Percentiles rank a stretch among this genome's conserved stretches.
phyloP scores from a whole-genome alignment of 345 rosid species.

The Populus alba region DNA sequence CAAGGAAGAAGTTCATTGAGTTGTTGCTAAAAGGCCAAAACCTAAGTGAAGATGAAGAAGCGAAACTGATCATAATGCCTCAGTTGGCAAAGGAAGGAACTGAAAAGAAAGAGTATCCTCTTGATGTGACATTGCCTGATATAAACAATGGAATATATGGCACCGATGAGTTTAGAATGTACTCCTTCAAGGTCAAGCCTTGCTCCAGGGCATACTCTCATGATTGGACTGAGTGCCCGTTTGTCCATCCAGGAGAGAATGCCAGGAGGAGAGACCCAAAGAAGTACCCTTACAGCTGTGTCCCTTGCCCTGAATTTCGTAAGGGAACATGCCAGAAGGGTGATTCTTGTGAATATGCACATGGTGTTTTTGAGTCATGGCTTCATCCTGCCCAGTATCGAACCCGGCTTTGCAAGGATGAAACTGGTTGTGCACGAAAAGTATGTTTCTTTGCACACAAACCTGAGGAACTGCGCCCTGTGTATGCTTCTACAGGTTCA shows the following conservation, averaged over 20 bases:
- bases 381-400: conserved; percentile 95
- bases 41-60: conserved; percentile 44
- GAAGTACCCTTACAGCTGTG: conserved; percentile 91
- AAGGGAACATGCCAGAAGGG: conserved; percentile 88
- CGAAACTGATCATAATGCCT: conserved; percentile 31
- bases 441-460: conserved; percentile 98
- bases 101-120: conserved; percentile 81
- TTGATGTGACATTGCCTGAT: conserved; percentile 83
- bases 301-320: conserved; percentile 97
- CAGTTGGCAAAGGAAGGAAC: conserved; percentile 49
- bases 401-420: conserved; percentile 96
- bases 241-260: conserved; percentile 97
- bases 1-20: conserved; percentile 55
- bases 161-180: conserved; percentile 94
- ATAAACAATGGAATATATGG: conserved; percentile 82
- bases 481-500: conserved; percentile 89
- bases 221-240: conserved; percentile 99
- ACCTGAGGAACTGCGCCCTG: conserved; percentile 82
- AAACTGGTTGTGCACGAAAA: conserved; percentile 77
- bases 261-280: conserved; percentile 96
- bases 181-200: conserved; percentile 85
- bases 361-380: conserved; percentile 99
- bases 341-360: conserved; percentile 91
- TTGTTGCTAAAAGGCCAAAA: conserved; percentile 48
- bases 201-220: conserved; percentile 98